A percentile compares a stretch with the other conserved stretches of the same genome.
phyloP scores from a whole-genome alignment of 2,329 filamentous ascomycete genomes.

The Aureobasidium melanogenum region DNA sequence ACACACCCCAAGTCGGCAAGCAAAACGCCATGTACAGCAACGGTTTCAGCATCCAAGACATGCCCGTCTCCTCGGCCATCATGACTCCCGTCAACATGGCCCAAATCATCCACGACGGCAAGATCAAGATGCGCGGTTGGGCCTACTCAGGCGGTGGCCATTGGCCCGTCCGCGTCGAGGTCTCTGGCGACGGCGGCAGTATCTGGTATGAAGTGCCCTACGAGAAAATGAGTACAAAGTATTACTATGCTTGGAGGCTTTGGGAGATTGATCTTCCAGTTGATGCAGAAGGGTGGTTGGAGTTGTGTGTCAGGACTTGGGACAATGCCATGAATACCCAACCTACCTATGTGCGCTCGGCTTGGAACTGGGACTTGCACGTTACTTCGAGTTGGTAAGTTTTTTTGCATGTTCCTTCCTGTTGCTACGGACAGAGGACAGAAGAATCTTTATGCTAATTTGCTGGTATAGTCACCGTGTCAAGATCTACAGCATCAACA shows the following conservation, averaged over 20 bases:
- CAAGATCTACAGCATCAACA: constrained; percentile 55
- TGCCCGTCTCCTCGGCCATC: constrained; percentile 60
- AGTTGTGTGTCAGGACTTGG: constrained; percentile 36
- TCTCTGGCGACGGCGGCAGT: constrained; percentile 54
- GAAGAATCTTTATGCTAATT: not conserved
- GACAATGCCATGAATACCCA: constrained; percentile 40
- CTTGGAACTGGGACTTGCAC: constrained; percentile 56
- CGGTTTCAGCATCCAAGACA: constrained; percentile 61
- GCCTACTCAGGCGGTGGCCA: constrained; percentile 35
- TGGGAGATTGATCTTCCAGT: constrained; percentile 57
- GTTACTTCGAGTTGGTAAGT: constrained; percentile 47
- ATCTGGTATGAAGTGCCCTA: constrained; percentile 56
- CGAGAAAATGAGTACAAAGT: constrained; percentile 53
- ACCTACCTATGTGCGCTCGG: constrained; percentile 34
- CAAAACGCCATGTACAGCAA: constrained; percentile 52
- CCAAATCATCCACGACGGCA: constrained; percentile 52
- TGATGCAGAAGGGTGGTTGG: constrained; percentile 39
- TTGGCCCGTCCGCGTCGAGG: constrained; percentile 52
- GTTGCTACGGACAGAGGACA: too few relatives aligned
- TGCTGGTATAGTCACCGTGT: constrained; percentile 41
- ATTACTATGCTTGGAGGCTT: constrained; percentile 54
- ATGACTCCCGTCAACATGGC: constrained; percentile 55
- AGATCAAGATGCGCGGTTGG: constrained; percentile 45
- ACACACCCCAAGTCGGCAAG: constrained; percentile 58
- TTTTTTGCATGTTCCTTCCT: too few relatives aligned